Percentiles rank a stretch among this genome's conserved stretches.
Evolutionary conservation across 1,139 yeast genomes (phyloP).

Genomic region (Hemisphaericaspora xylofermentans): DNA sequence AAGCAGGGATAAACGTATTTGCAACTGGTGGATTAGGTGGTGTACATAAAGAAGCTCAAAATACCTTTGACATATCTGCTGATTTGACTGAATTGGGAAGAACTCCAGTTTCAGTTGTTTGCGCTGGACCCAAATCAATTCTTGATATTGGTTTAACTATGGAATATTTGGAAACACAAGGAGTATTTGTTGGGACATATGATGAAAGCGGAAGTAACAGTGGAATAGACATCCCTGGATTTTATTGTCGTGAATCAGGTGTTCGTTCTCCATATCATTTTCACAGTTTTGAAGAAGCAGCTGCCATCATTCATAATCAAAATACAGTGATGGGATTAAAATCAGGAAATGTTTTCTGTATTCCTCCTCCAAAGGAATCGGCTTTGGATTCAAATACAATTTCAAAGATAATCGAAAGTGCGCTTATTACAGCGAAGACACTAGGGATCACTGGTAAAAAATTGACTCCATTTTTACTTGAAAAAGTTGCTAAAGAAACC

Average conservation of each 20-base stretch:
- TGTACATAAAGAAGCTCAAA: conserved; percentile 77
- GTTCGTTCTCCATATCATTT: conserved; percentile 68
- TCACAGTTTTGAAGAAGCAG: conserved; percentile 54
- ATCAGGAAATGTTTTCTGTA: conserved; percentile 76
- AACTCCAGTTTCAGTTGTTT: conserved; percentile 84
- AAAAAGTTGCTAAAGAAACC: conserved; percentile 63
- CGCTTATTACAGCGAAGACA: conserved; percentile 56
- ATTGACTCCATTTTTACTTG: conserved; percentile 74
- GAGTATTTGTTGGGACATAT: conserved; percentile 56
- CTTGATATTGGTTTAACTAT: conserved; percentile 77
- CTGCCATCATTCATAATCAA: conserved; percentile 56
- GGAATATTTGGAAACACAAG: conserved; percentile 88
- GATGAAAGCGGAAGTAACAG: conserved; percentile 36
- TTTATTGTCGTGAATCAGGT: conserved; percentile 77
- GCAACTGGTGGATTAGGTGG: conserved; percentile 97
- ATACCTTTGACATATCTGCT: conserved; percentile 80
- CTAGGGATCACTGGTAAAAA: conserved; percentile 66
- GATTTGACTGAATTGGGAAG: conserved; percentile 82
- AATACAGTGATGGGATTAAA: conserved; percentile 49
- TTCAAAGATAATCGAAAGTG: conserved; percentile 53
- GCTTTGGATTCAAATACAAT: conserved; percentile 61
- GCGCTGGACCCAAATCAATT: conserved; percentile 89
- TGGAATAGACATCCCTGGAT: conserved; percentile 66
- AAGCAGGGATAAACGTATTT: conserved; percentile 79
- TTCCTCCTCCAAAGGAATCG: conserved; percentile 71